Base-by-base conservation (phyloP, 345 rosid genomes). In the Hirschfeldia incana region DNA sequence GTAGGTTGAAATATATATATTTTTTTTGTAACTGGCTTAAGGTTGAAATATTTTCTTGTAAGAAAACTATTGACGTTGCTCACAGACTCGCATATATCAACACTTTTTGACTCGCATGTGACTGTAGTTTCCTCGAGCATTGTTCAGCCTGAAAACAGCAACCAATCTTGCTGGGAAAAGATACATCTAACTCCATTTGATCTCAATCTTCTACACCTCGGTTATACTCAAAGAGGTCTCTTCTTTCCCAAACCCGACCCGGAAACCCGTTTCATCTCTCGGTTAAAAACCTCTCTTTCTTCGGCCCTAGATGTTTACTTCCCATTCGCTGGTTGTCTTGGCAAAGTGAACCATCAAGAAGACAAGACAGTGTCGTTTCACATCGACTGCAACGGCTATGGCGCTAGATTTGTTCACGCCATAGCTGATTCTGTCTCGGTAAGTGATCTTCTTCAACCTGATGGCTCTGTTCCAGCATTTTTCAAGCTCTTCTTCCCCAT, bases 321-420 rank as follows among this genome's bases (percentile, higher is more conserved):
- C 21, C 21, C 21, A 21, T 13, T 44, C 13, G 51, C 51, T 10
- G 51, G 51, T 44, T n/a, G 1, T 44, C 51, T 44, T 44, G 51
- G 13, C 51, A 44, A 44, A 44, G 13, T 44, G 5, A 5, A 44
- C 13, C 13, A 44, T 11, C 51, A 10, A 10, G 51, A 44, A 44
- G n/a, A 44, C n/a, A 11, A 44, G 12, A 49, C 17, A 4, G 16
- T 49, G 55, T 13, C 51, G n/a, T 44, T 44, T 49, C 6, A 13
- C 17, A 49, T 49, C 16, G 17, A 49, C 7, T 49, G 55, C 6
- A 5, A 49, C 16, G 16, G 28, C 4, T 13, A 8, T 0, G 81
- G 81, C 4, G 82, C 32, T 10, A 78, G 15, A 30, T 84, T 86
- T 13, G 64, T 83, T 12, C 86, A 85, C 36, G 86, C 86, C 7